Evolutionary conservation across 2,329 filamentous ascomycete species (phyloP), one percentile per base, ranked within the genome.

Genomic region (Conoideocrella luteorostrata): DNA sequence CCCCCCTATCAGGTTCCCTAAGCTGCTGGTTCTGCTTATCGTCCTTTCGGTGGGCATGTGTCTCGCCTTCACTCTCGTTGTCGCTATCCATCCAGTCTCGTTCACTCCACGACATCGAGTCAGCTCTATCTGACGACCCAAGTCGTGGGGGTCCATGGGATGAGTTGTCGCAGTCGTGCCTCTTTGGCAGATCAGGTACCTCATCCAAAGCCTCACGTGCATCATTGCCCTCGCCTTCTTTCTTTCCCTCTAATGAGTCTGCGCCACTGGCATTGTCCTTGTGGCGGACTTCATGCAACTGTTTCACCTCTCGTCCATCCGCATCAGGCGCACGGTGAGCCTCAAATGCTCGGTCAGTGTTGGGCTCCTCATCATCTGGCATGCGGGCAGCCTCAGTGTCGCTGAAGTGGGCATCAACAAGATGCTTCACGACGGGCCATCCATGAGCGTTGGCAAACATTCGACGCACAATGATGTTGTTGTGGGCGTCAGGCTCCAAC

Each of bases 381-480:
- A 77, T 81, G 13, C 75, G 72, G 0, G 86, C 82, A 7, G 58
- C 52, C 7, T 59, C 62, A 1, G 80, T 82, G 58, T 94, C 86
- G 43, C 82, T 86, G 60, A 98, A 98, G 66, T 98, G 93, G 0
- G 88, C 89, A 56, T 97, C 90, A 41, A 93, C 91, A 17, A 97
- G 69, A 65, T 98, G 93, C 65, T 96, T 90, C 39, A 97, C 72
- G 1, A 98, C 93, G 1, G 93, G 93, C 93, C 93, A 98, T 2
- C 93, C 93, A 56, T 95, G 95, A 0, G 93, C 93, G 58, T 98
- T 98, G 45, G 89, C 84, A 62, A 98, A 98, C 83, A 89, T 95
- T 44, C 93, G 84, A 13, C 93, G 84, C 20, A 98, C 93, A 47
- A 97, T 85, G 52, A 98, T 95, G 63, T 98, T 98, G 66, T 98